phyloP scores from a whole-genome alignment of 179 eudicot species.

The Nepenthes alata region DNA sequence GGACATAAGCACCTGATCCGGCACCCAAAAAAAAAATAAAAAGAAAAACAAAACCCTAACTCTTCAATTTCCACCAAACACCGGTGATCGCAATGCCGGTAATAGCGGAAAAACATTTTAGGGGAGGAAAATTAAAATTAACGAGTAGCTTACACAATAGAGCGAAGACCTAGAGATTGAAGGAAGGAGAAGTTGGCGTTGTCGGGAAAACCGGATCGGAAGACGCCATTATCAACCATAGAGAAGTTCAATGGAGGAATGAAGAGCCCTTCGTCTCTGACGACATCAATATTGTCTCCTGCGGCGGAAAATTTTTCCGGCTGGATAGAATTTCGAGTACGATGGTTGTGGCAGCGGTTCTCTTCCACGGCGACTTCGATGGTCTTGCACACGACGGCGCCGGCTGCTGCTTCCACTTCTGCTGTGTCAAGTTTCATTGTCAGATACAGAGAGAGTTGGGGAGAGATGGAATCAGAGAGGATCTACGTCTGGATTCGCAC shows the following conservation, averaged over 20 bases:
- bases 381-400: conserved; percentile 18
- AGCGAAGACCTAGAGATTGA: conserved; percentile 68
- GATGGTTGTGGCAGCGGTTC: neutral
- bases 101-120: neutral
- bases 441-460: conserved; percentile 6
- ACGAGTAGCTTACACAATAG: conserved; percentile 45
- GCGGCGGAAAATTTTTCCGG: neutral
- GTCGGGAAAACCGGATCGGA: conserved; percentile 79
- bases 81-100: neutral
- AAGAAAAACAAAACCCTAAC: conserved; percentile 5
- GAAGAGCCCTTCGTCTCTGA: conserved; percentile 14
- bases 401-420: conserved; percentile 1
- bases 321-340: neutral
- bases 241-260: conserved; percentile 76
- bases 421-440: conserved; percentile 18
- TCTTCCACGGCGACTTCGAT: conserved; percentile 19
- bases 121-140: neutral
- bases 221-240: conserved; percentile 72
- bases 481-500: neutral
- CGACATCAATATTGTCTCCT: neutral
- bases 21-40: conserved; percentile 3
- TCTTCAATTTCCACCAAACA: neutral
- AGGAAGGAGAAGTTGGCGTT: conserved; percentile 53
- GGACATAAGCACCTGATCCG: conserved; percentile 59
- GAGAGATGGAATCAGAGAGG: conserved; percentile 2